Conservation (phyloP, 2,329 filamentous ascomycete species). For the Penicillium paneum region DNA sequence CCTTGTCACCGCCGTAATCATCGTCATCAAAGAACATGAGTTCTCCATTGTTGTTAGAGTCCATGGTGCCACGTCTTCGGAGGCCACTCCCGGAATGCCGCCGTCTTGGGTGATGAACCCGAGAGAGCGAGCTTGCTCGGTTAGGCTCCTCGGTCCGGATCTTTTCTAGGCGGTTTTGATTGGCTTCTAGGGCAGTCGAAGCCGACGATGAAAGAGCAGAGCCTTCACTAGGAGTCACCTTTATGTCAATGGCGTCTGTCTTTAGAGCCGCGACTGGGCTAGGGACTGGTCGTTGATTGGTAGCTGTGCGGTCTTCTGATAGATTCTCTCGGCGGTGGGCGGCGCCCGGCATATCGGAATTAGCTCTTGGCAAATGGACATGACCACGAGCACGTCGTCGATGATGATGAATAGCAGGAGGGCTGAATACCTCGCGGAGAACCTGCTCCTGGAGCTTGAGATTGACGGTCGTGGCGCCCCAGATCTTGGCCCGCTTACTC, state of each 20-base stretch:
- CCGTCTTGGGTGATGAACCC: slow-evolving; percentile 48
- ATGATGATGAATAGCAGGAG: slow-evolving; percentile 76
- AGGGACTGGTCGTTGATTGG: slow-evolving; percentile 19
- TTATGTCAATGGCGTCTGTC: slow-evolving; percentile 30
- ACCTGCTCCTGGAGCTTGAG: slow-evolving; percentile 84
- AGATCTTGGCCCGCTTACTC: slow-evolving; percentile 56
- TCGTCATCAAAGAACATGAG: slow-evolving; percentile 91
- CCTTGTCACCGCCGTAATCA: slow-evolving; percentile 75
- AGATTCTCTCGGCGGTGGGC: slow-evolving; percentile 32
- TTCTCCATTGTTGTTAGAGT: slow-evolving; percentile 65
- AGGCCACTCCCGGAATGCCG: slow-evolving; percentile 86
- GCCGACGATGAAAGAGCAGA: slow-evolving; percentile 37
- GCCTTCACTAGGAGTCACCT: slow-evolving; percentile 24
- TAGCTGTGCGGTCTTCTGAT: slow-evolving; percentile 33
- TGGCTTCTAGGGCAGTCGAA: slow-evolving; percentile 38
- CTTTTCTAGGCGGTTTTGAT: slow-evolving; percentile 33
- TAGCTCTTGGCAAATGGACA: slow-evolving; percentile 57
- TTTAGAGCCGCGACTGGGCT: slow-evolving; percentile 21
- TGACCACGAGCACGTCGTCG: slow-evolving; percentile 65
- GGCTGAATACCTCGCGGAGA: slow-evolving; percentile 85
- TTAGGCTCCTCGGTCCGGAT: slow-evolving; percentile 47
- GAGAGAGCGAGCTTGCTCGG: slow-evolving; percentile 30
- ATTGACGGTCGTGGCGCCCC: slow-evolving; percentile 92
- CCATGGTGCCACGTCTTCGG: slow-evolving; percentile 70
- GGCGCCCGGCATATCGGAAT: slow-evolving; percentile 27